These are phyloP conservation scores for Aspergillus fumigatiaffinis DNA, from an alignment of 2,329 filamentous ascomycete species.

Conservation along the genomic window DNA sequence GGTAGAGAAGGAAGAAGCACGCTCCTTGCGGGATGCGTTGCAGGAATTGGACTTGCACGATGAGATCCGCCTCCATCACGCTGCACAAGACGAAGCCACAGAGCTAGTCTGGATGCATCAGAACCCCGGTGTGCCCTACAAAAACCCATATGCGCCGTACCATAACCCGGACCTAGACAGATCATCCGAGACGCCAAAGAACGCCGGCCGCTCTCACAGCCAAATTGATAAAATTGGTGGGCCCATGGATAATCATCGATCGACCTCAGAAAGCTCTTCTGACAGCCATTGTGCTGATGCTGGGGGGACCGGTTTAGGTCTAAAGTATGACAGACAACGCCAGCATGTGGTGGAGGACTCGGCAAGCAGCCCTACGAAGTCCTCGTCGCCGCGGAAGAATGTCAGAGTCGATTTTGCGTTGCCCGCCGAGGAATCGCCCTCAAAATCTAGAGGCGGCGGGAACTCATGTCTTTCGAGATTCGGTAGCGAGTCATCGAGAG, in stretches of 20 bases:
- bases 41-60: slow-evolving; percentile 57
- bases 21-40: slow-evolving; percentile 53
- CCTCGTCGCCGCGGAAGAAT: slow-evolving; percentile 30
- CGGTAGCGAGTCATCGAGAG: slow-evolving; percentile 41
- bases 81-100: slow-evolving; percentile 60
- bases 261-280: slow-evolving; percentile 18
- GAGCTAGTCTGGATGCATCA: slow-evolving; percentile 63
- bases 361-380: slow-evolving; percentile 13
- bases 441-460: slow-evolving; percentile 12
- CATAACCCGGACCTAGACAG: slow-evolving; percentile 40
- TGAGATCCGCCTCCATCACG: slow-evolving; percentile 51
- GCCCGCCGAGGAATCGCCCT: slow-evolving; percentile 24
- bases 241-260: slow-evolving; percentile 15
- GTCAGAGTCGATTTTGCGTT: slow-evolving; percentile 40
- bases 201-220: slow-evolving; percentile 42
- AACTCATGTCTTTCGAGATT: slow-evolving; percentile 27
- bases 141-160: slow-evolving; percentile 47
- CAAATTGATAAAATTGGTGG: slow-evolving; percentile 27
- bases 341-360: too few species aligned
- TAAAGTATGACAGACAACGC: too few species aligned
- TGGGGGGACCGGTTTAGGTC: too few species aligned
- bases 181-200: slow-evolving; percentile 43
- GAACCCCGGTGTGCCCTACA: slow-evolving; percentile 48
- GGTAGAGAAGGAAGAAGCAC: slow-evolving; percentile 57
- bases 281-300: slow-evolving; percentile 1